Evolutionary conservation across 306 rosid genomes (phyloP).

Genomic region (Vachellia pachyceras): DNA sequence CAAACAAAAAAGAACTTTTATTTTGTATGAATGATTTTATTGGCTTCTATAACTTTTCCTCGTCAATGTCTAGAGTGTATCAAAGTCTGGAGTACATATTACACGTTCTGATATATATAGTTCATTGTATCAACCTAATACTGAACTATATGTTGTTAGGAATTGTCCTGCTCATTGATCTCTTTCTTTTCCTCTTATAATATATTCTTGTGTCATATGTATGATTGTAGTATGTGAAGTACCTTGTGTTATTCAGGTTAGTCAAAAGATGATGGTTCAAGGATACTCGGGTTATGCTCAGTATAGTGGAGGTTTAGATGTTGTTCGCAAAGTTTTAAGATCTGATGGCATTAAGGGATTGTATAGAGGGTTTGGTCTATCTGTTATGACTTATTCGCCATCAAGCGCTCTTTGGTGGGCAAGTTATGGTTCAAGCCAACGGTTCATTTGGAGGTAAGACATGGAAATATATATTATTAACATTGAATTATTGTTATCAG

Average conservation of each 20-base stretch:
- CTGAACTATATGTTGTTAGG: neutral
- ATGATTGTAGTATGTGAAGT: slow-evolving; percentile 29
- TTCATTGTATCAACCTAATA: neutral
- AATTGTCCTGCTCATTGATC: slow-evolving; percentile 13
- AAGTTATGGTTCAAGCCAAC: slow-evolving; percentile 98
- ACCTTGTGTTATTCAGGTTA: slow-evolving; percentile 60
- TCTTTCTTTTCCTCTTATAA: slow-evolving; percentile 30
- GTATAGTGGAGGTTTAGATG: slow-evolving; percentile 90
- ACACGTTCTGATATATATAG: neutral
- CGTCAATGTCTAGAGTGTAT: neutral
- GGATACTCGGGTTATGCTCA: slow-evolving; percentile 83
- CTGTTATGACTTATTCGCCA: slow-evolving; percentile 88
- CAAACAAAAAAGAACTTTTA: neutral
- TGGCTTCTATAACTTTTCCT: neutral
- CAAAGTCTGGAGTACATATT: neutral
- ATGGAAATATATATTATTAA: slow-evolving; percentile 38
- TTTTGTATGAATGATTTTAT: slow-evolving; percentile 16
- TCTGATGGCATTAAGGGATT: slow-evolving; percentile 81
- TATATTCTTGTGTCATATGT: slow-evolving; percentile 7
- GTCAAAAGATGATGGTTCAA: slow-evolving; percentile 98
- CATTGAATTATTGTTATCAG: slow-evolving; percentile 11
- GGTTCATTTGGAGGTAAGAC: slow-evolving; percentile 91
- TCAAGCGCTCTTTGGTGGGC: slow-evolving; percentile 99
- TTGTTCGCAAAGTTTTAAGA: slow-evolving; percentile 73
- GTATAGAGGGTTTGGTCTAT: slow-evolving; percentile 94